Base-by-base conservation (phyloP, 257 asterid species). In the Capsicum rhomboideum region DNA sequence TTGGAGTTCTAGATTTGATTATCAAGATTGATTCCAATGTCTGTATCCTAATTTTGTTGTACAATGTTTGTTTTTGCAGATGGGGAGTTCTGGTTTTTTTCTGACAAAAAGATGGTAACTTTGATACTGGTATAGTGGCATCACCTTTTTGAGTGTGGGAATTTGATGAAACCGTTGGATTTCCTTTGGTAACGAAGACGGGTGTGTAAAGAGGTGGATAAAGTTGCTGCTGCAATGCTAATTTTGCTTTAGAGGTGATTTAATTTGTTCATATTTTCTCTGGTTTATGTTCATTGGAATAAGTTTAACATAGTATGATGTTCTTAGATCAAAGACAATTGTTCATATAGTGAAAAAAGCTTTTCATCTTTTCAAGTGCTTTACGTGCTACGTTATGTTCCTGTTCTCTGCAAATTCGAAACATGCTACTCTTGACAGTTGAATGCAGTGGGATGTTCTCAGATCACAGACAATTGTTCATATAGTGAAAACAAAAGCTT, bases 281-380 rank as follows among this genome's bases (percentile, higher is more conserved):
- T 85, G 75, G 55, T 86, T 71, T 34, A 83, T 82, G 82, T 79
- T 87, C 86, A 5, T 66, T 53, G 79, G 54, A 79, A 80, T 83
- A 79, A 66, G 49, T n/a, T 68, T 64, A 59, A 75, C 77, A 69
- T 20, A 69, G 78, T 79, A 54, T 18, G 78, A 68, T 68, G 78
- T 68, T 68, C 28, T 4, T 68, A 68, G 79, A 42, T 42, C 79
- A 20, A 71, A 40, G 79, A 71, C 79, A 42, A 69, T 37, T 69
- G 78, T 69, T 69, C 78, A 40, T 69, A 40, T 40, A 40, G 1
- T 69, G 53, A 37, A 69, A 63, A 37, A 69, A 18, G 0, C 0
- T 37, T n/a, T 18, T 20, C 28, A 42, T 71, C 79, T 71, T 71
- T 42, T 71, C 31, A 71, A 11, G 2, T 10, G 20, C 10, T 0